Evolutionary conservation across 257 asterid species (phyloP).

Genomic region (Oldenlandia corymbosa): DNA sequence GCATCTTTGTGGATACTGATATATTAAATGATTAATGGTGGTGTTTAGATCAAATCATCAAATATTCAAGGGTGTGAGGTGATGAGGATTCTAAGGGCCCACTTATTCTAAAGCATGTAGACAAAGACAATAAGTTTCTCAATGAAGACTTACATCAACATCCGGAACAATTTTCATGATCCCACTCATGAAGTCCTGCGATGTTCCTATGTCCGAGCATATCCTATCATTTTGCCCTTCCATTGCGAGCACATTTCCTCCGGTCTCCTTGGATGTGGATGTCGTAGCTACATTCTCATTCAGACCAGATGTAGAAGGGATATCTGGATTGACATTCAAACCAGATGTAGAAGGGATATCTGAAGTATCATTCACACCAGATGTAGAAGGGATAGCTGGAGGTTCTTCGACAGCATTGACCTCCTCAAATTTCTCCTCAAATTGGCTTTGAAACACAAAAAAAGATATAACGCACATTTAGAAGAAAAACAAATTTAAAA

Average conservation of each 20-base stretch:
- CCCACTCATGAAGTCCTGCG: slow-evolving; percentile 70
- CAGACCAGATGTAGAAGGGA: slow-evolving; percentile 50
- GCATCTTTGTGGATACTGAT: background rate
- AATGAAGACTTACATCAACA: slow-evolving; percentile 67
- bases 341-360: slow-evolving; percentile 29
- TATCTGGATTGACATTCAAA: too few species aligned
- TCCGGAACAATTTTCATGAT: slow-evolving; percentile 84
- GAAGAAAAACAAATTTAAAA: background rate
- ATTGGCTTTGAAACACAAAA: slow-evolving; percentile 39
- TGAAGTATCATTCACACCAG: slow-evolving; percentile 38
- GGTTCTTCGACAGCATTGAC: slow-evolving; percentile 43
- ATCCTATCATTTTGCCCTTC: slow-evolving; percentile 41
- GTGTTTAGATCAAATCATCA: background rate
- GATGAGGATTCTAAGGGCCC: background rate
- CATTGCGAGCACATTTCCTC: slow-evolving; percentile 37
- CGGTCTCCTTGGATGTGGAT: slow-evolving; percentile 31
- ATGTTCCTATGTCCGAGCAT: slow-evolving; percentile 51
- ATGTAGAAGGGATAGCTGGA: slow-evolving; percentile 49
- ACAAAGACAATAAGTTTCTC: background rate
- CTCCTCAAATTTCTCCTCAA: slow-evolving; percentile 77
- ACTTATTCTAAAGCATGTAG: background rate
- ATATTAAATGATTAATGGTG: background rate
- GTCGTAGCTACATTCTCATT: slow-evolving; percentile 39
- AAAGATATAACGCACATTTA: background rate
- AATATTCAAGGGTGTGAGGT: background rate